Base-by-base conservation (phyloP, 352 stramenopile genomes). In the Phytophthora macrochlamydospora region DNA sequence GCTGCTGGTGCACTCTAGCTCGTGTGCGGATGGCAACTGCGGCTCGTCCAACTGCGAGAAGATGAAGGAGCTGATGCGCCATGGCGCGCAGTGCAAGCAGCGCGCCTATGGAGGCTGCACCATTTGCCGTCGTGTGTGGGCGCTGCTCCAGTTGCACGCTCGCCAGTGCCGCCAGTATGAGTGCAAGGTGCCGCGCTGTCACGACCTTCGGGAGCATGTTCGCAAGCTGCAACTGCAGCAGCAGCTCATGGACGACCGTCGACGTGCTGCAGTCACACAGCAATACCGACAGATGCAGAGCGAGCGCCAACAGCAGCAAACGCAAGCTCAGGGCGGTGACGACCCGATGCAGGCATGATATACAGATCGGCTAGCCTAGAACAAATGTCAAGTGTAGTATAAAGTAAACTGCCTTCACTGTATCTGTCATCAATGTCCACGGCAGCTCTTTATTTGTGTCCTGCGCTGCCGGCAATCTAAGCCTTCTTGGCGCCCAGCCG, bases 31-130 rank as follows among this genome's bases (percentile, higher is more conserved):
- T 43, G 73, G 87, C 35, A 96, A 97, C 42, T 99, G 97, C 71
- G 86, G 91, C 29, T 98, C 94, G 42, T 93, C 88, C 8, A 99
- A 99, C 77, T 99, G 97, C 85, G 92, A 93, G 49, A 99, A 99
- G 83, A 99, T 99, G 97, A 99, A 99, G 81, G 89, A 98, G 67
- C 76, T 99, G 18, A 92, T 99, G 74, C 96, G 96, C 32, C 97
- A 99, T 69, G 95, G 94, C 48, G 75, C 87, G n/a, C 86, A 95
- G 59, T 99, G 97, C 82, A 94, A 98, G 66, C 78, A 94, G 37
- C 83, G 92, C 45, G 85, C 89, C 4, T 91, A 97, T 63, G 96
- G 95, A 32, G 95, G 97, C 30, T 99, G 97, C 69, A 94, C 92
- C 38, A 95, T 98, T 42, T 99, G 97, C 76, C 97, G 98, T 29